Evolutionary conservation across 2,329 filamentous ascomycete species (phyloP), one percentile per base, ranked within the genome.

Genomic region (Sordariomycetes sp.): DNA sequence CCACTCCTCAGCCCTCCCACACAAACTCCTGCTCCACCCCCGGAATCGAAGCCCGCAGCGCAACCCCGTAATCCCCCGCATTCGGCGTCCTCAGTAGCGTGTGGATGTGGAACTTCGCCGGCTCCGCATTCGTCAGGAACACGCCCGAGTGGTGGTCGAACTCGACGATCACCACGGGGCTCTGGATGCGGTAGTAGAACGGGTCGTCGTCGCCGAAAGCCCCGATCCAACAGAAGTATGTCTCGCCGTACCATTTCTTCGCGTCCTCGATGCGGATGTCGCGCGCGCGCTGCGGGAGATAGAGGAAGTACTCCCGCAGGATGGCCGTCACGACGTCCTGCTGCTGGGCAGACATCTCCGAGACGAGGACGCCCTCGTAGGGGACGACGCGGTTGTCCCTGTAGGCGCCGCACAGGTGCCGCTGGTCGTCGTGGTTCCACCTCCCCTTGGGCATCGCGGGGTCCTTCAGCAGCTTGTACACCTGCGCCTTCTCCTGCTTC

Each of bases 131-230:
- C 1, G 78, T 83, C 65, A 93, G 69, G 64, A 91, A 92, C 0
- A 92, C 88, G 0, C 88, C 88, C 0, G 83, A 88, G 68, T 92
- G 88, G 66, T 90, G 87, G 64, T 92, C 89, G 64, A 93, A 89
- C 75, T 93, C 89, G 56, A 87, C 74, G 1, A 92, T 73, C 0
- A 90, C 75, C 0, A 92, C 87, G 0, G 88, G 88, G 62, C 82
- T 90, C 70, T 93, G 88, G 3, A 93, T 79, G 0, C 89, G 79
- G 65, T 85, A 93, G 69, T 92, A 93, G 65, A 89, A 93, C 0
- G 88, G 75, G 67, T 91, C 87, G 0, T 80, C 71, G 56, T 88
- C 76, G 0, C 76, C 81, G 60, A 74, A 88, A 0, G 81, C 83
- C 3, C 89, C 89, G 58, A 92, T 91, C 87, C 89, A 93, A 67